phyloP scores from a whole-genome alignment of 257 asterid species.

The Capsicum chinense region DNA sequence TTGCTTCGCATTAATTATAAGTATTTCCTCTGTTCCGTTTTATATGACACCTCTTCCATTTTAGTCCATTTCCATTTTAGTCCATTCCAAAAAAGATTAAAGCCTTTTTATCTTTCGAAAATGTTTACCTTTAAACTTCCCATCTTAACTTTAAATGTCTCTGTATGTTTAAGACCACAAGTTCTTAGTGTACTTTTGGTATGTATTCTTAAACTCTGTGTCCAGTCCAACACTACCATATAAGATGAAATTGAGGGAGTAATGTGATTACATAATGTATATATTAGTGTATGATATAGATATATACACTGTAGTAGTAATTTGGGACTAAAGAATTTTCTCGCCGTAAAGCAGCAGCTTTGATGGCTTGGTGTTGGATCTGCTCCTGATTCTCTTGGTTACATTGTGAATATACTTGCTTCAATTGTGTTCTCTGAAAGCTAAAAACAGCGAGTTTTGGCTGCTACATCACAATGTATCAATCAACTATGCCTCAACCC shows the following conservation, averaged over 20 bases:
- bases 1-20: background rate
- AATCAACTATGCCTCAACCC: conserved; percentile 23
- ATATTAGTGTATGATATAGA: background rate
- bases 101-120: background rate
- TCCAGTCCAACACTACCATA: conserved; percentile 2
- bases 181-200: background rate
- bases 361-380: background rate
- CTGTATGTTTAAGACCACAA: background rate
- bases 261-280: background rate
- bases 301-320: background rate
- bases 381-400: no score
- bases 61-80: background rate
- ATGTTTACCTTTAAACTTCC: background rate
- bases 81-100: background rate
- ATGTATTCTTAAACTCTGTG: background rate
- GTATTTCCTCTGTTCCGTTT: background rate
- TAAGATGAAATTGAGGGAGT: background rate
- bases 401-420: no score
- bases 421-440: no score
- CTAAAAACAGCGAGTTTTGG: no score
- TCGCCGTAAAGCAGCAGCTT: conserved; percentile 1
- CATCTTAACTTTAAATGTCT: background rate
- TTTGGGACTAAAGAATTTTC: conserved; percentile 1
- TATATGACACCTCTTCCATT: background rate
- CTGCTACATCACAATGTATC: background rate